Evolutionary conservation across 352 stramenopile species (phyloP).

Genomic region (Halophytophthora polymorphica): DNA sequence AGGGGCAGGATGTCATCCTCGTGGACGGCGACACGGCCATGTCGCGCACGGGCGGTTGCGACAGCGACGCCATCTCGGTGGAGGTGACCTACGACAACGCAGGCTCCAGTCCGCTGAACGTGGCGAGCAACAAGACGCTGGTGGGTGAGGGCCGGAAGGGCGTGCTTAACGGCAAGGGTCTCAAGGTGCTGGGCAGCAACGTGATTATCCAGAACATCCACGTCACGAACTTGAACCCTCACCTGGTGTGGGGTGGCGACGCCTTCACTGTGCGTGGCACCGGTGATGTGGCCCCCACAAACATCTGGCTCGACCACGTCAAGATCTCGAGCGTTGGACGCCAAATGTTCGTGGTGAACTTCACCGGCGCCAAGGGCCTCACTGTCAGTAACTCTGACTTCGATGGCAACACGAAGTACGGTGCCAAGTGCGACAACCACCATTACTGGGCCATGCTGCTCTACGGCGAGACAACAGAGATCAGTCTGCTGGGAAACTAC

Average conservation of each 20-base stretch:
- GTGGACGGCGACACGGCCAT: constrained; percentile 23
- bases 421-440: constrained; percentile 35
- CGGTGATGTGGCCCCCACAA: constrained; percentile 15
- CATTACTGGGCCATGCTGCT: constrained; percentile 49
- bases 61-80: constrained; percentile 14
- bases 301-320: constrained; percentile 51
- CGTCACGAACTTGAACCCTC: constrained; percentile 54
- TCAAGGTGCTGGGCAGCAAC: constrained; percentile 34
- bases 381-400: constrained; percentile 55
- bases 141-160: constrained; percentile 31
- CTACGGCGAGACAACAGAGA: constrained; percentile 25
- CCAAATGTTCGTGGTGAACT: constrained; percentile 39
- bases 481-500: constrained; percentile 44
- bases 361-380: constrained; percentile 18
- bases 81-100: constrained; percentile 40
- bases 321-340: constrained; percentile 37
- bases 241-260: constrained; percentile 36
- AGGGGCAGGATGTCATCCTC: constrained; percentile 34
- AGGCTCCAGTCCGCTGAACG: constrained; percentile 20
- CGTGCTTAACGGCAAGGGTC: constrained; percentile 40
- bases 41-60: constrained; percentile 31
- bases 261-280: constrained; percentile 22
- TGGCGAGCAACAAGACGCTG: constrained; percentile 43
- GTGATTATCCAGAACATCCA: constrained; percentile 59
- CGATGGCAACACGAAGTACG: constrained; percentile 35